Conservation (phyloP, 805 yeast genomes). For the Kodamaea lidongshanica region DNA sequence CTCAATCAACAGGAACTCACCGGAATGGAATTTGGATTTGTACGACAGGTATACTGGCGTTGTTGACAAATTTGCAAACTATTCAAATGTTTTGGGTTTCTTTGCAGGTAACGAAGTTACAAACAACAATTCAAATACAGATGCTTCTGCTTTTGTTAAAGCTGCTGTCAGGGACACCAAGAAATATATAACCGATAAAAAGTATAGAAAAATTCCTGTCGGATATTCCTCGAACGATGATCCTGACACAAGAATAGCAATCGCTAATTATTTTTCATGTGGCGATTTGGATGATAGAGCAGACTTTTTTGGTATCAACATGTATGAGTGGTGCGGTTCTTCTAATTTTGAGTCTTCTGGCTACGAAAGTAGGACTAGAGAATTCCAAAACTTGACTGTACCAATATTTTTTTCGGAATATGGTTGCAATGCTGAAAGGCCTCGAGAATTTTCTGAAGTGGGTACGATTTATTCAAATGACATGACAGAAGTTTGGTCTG, state of each 20-base stretch:
- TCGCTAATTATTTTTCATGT: conserved; percentile 85
- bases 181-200: conserved; percentile 57
- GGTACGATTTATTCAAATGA: conserved; percentile 55
- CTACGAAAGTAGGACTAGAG: conserved; percentile 62
- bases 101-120: conserved; percentile 98
- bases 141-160: conserved; percentile 89
- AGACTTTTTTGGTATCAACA: conserved; percentile 79
- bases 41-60: conserved; percentile 76
- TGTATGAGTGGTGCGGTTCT: conserved; percentile 83
- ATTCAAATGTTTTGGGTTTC: conserved; percentile 82
- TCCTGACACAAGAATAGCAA: conserved; percentile 63
- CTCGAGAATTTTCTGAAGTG: conserved; percentile 75
- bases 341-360: conserved; percentile 59
- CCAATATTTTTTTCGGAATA: conserved; percentile 86
- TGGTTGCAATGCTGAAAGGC: conserved; percentile 72
- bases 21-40: conserved; percentile 69
- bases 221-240: conserved; percentile 95
- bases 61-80: conserved; percentile 70
- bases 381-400: conserved; percentile 64
- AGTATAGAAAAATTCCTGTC: conserved; percentile 78
- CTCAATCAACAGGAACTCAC: conserved; percentile 72
- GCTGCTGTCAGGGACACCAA: conserved; percentile 92
- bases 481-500: conserved; percentile 90
- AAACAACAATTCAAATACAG: conserved; percentile 75
- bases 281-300: conserved; percentile 60